phyloP scores from a whole-genome alignment of 495 filamentous ascomycete species.

The Lophiotrema nucula region DNA sequence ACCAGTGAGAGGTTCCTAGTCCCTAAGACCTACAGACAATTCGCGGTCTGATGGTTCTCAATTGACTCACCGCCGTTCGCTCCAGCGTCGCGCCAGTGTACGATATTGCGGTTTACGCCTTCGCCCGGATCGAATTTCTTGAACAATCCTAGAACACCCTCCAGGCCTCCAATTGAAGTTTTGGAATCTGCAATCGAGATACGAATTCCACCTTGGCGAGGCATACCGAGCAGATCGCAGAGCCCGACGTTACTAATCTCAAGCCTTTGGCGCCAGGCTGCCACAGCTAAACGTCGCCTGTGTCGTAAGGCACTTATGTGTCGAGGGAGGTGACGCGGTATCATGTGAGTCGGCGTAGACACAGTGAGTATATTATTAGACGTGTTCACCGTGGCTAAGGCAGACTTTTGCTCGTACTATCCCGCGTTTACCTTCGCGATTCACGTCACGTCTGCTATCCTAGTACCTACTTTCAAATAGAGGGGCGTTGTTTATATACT shows the following conservation, averaged over 20 bases:
- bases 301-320: neutral
- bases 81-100: no score
- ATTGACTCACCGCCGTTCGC: no score
- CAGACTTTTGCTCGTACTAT: no score
- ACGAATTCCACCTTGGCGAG: neutral
- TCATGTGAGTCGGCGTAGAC: slow-evolving; percentile 19
- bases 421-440: no score
- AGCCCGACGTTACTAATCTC: slow-evolving; percentile 16
- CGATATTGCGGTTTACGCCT: no score
- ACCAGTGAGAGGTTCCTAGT: no score
- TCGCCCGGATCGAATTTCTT: neutral
- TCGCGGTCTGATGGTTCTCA: no score
- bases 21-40: no score
- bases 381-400: no score
- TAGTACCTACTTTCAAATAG: no score
- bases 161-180: neutral
- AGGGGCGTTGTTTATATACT: no score
- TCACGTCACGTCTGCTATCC: no score
- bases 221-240: neutral
- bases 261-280: neutral
- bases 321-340: slow-evolving; percentile 13
- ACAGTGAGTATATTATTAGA: neutral
- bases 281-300: slow-evolving; percentile 2
- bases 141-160: neutral
- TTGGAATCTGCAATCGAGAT: neutral